Conservation (phyloP, 2,329 filamentous ascomycete species). For the Acarospora socialis region DNA sequence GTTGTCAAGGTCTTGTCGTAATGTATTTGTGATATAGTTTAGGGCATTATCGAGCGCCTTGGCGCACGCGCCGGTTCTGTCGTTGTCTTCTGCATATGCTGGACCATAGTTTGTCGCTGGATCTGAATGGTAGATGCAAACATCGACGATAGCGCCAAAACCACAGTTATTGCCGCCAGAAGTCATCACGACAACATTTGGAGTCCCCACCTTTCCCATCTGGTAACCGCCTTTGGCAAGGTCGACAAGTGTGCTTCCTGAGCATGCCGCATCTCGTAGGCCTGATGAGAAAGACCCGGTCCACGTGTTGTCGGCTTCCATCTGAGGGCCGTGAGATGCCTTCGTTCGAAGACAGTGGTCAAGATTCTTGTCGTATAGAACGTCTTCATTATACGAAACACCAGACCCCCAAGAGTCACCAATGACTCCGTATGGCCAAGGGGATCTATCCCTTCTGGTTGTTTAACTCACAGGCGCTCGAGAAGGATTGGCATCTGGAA, state of each 20-base stretch:
- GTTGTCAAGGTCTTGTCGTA: constrained; percentile 1
- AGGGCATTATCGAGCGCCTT: background rate
- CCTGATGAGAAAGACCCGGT: constrained; percentile 1
- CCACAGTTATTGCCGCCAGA: constrained; percentile 7
- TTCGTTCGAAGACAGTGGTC: constrained; percentile 6
- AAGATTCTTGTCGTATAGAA: constrained; percentile 3
- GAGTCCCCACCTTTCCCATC: constrained; percentile 3
- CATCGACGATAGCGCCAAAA: constrained; percentile 6
- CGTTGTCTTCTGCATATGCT: constrained; percentile 1
- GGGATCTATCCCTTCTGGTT: no score
- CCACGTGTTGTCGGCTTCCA: constrained; percentile 1
- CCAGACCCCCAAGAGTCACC: constrained; percentile 8
- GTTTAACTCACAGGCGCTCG: no score
- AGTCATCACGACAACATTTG: constrained; percentile 8
- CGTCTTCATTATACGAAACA: constrained; percentile 4
- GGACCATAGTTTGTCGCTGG: constrained; percentile 1
- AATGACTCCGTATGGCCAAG: no score
- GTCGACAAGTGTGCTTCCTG: constrained; percentile 2
- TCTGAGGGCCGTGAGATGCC: constrained; percentile 6
- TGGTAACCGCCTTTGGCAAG: no score
- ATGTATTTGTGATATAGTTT: constrained; percentile 1
- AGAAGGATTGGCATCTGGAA: no score
- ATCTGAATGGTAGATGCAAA: constrained; percentile 8
- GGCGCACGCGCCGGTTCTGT: constrained; percentile 2
- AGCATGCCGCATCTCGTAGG: constrained; percentile 7